Evolutionary conservation across 257 asterid genomes (phyloP).

Genomic region (Thymus mandschuricus): DNA sequence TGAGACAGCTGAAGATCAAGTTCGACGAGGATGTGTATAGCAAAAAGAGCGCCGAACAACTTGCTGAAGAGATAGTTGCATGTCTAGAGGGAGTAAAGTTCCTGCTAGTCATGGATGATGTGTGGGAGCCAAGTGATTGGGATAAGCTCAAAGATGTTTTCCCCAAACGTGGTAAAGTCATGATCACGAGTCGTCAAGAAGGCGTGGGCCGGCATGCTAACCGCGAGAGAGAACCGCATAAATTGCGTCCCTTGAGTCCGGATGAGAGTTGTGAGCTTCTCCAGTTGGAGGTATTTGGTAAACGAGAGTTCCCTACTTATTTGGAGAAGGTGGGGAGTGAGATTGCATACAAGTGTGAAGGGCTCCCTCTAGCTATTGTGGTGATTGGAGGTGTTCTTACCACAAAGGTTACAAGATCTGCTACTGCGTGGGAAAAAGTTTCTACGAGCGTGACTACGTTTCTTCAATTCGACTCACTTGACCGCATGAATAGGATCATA

Average conservation of each 20-base stretch:
- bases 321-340: background rate
- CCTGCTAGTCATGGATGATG: background rate
- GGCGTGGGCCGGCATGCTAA: background rate
- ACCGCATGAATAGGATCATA: background rate
- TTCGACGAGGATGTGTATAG: background rate
- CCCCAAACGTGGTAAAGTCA: background rate
- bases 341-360: background rate
- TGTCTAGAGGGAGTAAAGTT: background rate
- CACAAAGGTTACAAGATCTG: background rate
- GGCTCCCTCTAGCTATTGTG: background rate
- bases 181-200: background rate
- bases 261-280: background rate
- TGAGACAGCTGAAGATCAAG: background rate
- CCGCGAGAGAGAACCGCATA: background rate
- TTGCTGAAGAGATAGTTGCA: background rate
- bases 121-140: background rate
- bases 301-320: background rate
- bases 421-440: background rate
- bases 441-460: background rate
- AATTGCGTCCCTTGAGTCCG: background rate
- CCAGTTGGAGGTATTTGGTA: background rate
- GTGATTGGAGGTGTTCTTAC: background rate
- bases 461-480: background rate
- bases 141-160: background rate
- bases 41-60: background rate